phyloP scores from a whole-genome alignment of 169 alveolate genomes.

The Cryptosporidium parvum region DNA sequence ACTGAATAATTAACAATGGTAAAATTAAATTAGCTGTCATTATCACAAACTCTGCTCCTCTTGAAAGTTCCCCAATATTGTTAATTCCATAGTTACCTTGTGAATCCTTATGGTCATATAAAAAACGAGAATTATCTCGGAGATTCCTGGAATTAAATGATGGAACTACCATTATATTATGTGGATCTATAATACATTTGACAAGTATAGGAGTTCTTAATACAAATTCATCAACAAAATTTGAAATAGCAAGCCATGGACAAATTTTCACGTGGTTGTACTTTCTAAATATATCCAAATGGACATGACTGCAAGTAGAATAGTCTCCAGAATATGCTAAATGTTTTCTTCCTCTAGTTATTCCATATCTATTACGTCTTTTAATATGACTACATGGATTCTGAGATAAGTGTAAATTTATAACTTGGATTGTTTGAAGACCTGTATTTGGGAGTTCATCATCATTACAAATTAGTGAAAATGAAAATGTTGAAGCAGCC shows the following conservation, averaged over 20 bases:
- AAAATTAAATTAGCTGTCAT: conserved; percentile 37
- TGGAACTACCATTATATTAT: conserved; percentile 61
- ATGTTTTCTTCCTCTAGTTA: neutral
- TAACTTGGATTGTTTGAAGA: conserved; percentile 54
- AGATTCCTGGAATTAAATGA: conserved; percentile 8
- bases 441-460: conserved; percentile 69
- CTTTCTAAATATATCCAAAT: conserved; percentile 51
- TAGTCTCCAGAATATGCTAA: neutral
- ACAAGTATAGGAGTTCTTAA: conserved; percentile 71
- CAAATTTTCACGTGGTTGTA: conserved; percentile 58
- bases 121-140: neutral
- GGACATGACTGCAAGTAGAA: conserved; percentile 57
- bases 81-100: neutral
- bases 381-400: conserved; percentile 25
- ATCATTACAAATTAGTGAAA: conserved; percentile 69
- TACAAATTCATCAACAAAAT: conserved; percentile 63
- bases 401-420: conserved; percentile 44
- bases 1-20: conserved; percentile 49
- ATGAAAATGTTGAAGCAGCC: conserved; percentile 57
- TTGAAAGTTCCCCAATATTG: neutral
- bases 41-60: conserved; percentile 62
- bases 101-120: neutral
- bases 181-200: conserved; percentile 49
- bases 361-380: conserved; percentile 6
- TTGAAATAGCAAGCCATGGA: conserved; percentile 75